Evolutionary conservation across 306 rosid species (phyloP).

Genomic region (Luffa acutangula): DNA sequence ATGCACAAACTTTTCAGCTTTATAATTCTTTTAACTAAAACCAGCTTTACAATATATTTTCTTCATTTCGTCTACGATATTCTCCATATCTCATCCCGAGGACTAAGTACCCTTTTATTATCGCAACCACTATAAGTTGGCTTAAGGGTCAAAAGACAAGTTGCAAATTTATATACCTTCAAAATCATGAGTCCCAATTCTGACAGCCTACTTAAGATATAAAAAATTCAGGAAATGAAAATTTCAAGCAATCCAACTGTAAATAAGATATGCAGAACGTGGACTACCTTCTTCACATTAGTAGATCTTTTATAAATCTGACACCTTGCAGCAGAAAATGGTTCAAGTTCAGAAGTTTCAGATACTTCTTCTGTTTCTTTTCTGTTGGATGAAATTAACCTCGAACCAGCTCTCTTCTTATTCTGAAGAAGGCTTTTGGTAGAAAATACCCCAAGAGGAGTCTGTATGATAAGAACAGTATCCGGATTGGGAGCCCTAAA

Average conservation of each 20-base stretch:
- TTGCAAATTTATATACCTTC: background rate
- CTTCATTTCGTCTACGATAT: background rate
- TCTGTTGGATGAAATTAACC: conserved; percentile 76
- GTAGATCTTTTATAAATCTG: conserved; percentile 65
- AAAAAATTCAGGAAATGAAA: background rate
- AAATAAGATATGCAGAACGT: background rate
- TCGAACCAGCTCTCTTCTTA: conserved; percentile 72
- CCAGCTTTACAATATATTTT: background rate
- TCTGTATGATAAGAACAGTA: conserved; percentile 87
- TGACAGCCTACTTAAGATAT: background rate
- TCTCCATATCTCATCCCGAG: background rate
- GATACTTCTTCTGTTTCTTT: conserved; percentile 41
- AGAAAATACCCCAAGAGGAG: conserved; percentile 83
- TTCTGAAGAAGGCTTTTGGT: conserved; percentile 83
- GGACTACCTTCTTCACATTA: conserved; percentile 63
- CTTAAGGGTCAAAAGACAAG: background rate
- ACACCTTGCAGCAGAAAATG: conserved; percentile 85
- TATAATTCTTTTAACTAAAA: background rate
- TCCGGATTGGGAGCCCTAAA: conserved; percentile 99
- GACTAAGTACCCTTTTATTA: background rate
- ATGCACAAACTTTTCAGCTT: background rate
- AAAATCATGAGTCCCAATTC: background rate
- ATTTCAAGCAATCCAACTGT: background rate
- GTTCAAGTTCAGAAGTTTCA: conserved; percentile 53
- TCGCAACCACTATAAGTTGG: background rate